phyloP scores from a whole-genome alignment of 106 monocot species.

The Dactylorhiza incarnata region DNA sequence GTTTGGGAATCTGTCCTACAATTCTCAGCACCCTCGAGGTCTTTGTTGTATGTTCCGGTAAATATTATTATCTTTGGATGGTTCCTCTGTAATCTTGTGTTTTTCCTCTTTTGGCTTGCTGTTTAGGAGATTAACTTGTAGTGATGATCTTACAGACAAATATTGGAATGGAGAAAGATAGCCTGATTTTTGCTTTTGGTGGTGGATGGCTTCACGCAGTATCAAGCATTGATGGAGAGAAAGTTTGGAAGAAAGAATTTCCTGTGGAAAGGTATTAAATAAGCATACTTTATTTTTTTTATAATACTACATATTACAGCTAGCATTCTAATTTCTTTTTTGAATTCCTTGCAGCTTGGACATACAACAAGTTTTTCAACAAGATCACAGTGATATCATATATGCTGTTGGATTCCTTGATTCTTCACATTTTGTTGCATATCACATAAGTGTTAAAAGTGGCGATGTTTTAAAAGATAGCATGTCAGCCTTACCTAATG shows the following conservation, averaged over 20 bases:
- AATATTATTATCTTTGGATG: slow-evolving; percentile 9
- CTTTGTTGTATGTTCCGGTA: slow-evolving; percentile 70
- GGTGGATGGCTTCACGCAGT: slow-evolving; percentile 71
- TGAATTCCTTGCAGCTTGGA: slow-evolving; percentile 51
- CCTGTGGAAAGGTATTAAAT: slow-evolving; percentile 45
- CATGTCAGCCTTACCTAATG: slow-evolving; percentile 31
- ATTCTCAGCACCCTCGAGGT: slow-evolving; percentile 38
- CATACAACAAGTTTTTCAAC: slow-evolving; percentile 59
- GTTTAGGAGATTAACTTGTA: not conserved
- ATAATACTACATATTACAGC: not conserved
- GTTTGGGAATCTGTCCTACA: slow-evolving; percentile 81
- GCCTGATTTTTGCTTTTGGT: slow-evolving; percentile 48
- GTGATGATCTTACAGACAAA: slow-evolving; percentile 42
- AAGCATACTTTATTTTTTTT: not conserved
- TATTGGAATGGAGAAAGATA: slow-evolving; percentile 47
- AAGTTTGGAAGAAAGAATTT: slow-evolving; percentile 81
- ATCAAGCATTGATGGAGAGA: slow-evolving; percentile 77
- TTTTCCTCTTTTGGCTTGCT: not conserved
- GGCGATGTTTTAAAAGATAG: slow-evolving; percentile 66
- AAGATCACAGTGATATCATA: slow-evolving; percentile 37
- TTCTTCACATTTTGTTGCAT: slow-evolving; percentile 45
- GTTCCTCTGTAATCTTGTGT: not conserved
- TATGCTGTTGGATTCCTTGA: slow-evolving; percentile 60
- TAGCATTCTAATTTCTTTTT: slow-evolving; percentile 4
- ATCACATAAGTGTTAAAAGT: slow-evolving; percentile 52